Base-by-base conservation (phyloP, 164 flowering plant species). In the Aristolochia contorta region DNA sequence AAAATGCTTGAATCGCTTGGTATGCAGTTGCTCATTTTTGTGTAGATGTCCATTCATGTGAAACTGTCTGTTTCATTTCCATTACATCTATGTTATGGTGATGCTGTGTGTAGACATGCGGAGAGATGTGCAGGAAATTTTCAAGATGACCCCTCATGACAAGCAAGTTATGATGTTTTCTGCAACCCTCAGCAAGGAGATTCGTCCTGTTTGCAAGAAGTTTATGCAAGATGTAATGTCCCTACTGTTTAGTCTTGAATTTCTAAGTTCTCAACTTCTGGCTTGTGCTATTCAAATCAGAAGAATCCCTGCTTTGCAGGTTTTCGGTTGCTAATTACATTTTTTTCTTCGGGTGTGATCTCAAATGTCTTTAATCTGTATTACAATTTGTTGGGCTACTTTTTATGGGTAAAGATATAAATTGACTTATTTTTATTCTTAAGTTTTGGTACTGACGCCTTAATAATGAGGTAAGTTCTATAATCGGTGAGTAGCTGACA, bases 161-260 rank as follows among this genome's bases (percentile, higher is more conserved):
- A 93, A 93, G 78, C 86, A 93, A 84, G 99, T 93, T 23, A 93
- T 93, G 99, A 93, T 93, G 99, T 93, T 93, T 70, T 93, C 99
- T 6, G 97, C 99, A 16, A 93, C 99, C 0, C 95, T 93, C 60
- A 90, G 97, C 94, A 93, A 93, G 73, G 97, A 87, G 69, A 93
- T 93, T 15, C 99, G 96, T 23, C 97, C 99, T 12, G 97, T 93
- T 47, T 93, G 99, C 97, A 88, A 93, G 81, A 93, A 79, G 64
- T 93, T 93, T 67, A 93, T 93, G 99, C 99, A 90, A 93, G 99
- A 93, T 85, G 99, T 93, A 93, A 90, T 87, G 79, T 82, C 73
- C 74, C 69, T 71, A 81, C 85, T 84, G 75, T 74, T 70, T 51
- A 66, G 71, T 51, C 72, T 82, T 72, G 64, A 76, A 68, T 71